A percentile compares a stretch with the other conserved stretches of the same genome.
These are phyloP conservation scores for Penicillium soppii DNA, from an alignment of 495 filamentous ascomycete species.

Conservation along the genomic window DNA sequence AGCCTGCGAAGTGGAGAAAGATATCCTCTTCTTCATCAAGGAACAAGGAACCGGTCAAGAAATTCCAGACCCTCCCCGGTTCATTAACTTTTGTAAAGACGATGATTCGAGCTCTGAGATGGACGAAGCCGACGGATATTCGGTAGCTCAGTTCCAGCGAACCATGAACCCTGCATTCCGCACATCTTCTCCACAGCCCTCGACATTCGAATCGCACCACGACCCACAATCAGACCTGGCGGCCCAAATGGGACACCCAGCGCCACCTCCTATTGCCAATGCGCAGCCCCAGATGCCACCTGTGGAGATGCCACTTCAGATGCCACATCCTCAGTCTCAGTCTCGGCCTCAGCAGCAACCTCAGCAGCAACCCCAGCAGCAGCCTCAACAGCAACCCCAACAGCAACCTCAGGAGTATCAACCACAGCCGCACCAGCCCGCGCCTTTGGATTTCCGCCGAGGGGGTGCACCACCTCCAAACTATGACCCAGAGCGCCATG, in stretches of 20 bases:
- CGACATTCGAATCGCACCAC: slow-evolving; percentile 85
- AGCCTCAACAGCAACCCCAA: neutral
- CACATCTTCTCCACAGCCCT: slow-evolving; percentile 84
- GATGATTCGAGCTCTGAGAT: slow-evolving; percentile 78
- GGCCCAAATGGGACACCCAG: slow-evolving; percentile 58
- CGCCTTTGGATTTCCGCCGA: slow-evolving; percentile 50
- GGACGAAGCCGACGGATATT: slow-evolving; percentile 84
- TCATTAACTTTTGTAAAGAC: slow-evolving; percentile 97
- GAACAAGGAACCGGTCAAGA: slow-evolving; percentile 92
- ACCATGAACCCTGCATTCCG: slow-evolving; percentile 94
- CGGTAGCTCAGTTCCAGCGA: slow-evolving; percentile 91
- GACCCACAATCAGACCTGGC: slow-evolving; percentile 72
- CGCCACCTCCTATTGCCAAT: slow-evolving; percentile 44
- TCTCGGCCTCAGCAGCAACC: neutral
- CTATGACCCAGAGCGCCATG: slow-evolving; percentile 56
- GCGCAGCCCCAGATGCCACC: slow-evolving; percentile 1
- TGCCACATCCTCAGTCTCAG: neutral
- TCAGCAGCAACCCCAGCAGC: neutral
- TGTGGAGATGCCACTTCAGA: neutral
- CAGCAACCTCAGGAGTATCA: slow-evolving; percentile 19
- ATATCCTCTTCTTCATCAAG: slow-evolving; percentile 86
- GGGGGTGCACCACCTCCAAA: slow-evolving; percentile 50
- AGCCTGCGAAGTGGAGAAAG: slow-evolving; percentile 93
- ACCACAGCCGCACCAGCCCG: too few relatives aligned
- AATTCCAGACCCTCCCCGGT: slow-evolving; percentile 95